Evolutionary conservation across 352 stramenopile species (phyloP).

Genomic region (Heterotrichella gracilis): DNA sequence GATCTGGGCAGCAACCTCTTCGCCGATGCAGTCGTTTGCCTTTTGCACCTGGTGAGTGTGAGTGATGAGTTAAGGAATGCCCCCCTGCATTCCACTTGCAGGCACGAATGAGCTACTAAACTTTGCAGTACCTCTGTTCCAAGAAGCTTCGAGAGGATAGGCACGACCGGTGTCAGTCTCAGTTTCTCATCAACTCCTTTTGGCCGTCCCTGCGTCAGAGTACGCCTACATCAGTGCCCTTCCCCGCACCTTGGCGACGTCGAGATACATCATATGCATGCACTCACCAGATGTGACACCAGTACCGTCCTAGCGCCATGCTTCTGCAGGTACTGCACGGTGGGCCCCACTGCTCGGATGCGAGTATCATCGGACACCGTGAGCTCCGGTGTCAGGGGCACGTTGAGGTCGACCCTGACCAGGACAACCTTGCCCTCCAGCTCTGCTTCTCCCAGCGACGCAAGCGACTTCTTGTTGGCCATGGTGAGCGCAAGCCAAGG

Average conservation of each 20-base stretch:
- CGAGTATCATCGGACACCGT: slow-evolving; percentile 78
- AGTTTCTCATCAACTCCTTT: slow-evolving; percentile 39
- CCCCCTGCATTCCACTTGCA: too few relatives aligned
- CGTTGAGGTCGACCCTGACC: slow-evolving; percentile 97
- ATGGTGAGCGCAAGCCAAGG: too few relatives aligned
- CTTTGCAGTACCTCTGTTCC: too few relatives aligned
- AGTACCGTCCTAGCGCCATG: slow-evolving; percentile 73
- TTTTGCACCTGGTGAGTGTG: slow-evolving; percentile 41
- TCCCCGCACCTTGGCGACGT: too few relatives aligned
- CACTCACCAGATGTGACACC: slow-evolving; percentile 63
- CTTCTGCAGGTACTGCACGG: slow-evolving; percentile 37
- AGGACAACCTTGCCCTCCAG: slow-evolving; percentile 65
- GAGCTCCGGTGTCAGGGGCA: slow-evolving; percentile 42
- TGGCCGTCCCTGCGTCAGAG: slow-evolving; percentile 39
- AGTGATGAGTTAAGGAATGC: too few relatives aligned
- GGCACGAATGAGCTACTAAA: too few relatives aligned
- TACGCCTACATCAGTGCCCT: too few relatives aligned
- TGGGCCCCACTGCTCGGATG: slow-evolving; percentile 72
- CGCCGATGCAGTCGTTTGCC: too few relatives aligned
- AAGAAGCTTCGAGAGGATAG: slow-evolving; percentile 32
- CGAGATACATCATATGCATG: too few relatives aligned
- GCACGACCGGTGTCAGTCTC: slow-evolving; percentile 37
- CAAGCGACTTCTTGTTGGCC: too few relatives aligned
- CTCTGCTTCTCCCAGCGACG: too few relatives aligned
- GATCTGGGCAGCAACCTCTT: too few relatives aligned